Percentiles rank a stretch among this genome's conserved stretches.
Evolutionary conservation across 2,329 filamentous ascomycete genomes (phyloP).

Genomic region (Stemphylium lycopersici): DNA sequence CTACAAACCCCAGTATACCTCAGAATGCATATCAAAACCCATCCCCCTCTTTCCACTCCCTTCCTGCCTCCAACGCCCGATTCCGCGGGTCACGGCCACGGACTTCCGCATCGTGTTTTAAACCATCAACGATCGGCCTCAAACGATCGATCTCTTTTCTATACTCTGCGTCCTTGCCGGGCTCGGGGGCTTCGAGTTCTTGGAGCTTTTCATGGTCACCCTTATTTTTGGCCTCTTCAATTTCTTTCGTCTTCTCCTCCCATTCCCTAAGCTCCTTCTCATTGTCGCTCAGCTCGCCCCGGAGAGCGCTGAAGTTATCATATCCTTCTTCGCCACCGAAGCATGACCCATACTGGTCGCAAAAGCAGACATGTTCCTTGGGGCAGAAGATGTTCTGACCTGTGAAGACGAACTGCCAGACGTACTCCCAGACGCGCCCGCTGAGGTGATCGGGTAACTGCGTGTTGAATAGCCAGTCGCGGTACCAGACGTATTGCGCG

Average conservation of each 20-base stretch:
- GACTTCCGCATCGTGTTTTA: constrained; percentile 54
- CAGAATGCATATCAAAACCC: constrained; percentile 53
- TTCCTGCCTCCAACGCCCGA: constrained; percentile 60
- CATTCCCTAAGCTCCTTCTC: constrained; percentile 52
- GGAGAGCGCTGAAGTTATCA: constrained; percentile 56
- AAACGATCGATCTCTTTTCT: constrained; percentile 53
- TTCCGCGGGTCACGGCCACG: constrained; percentile 59
- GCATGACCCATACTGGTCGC: constrained; percentile 68
- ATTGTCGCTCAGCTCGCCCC: constrained; percentile 50
- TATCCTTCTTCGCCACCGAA: constrained; percentile 60
- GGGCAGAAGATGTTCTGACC: constrained; percentile 58
- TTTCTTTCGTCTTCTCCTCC: constrained; percentile 46
- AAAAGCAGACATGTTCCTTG: constrained; percentile 64
- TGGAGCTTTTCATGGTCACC: constrained; percentile 38
- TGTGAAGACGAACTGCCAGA: constrained; percentile 69
- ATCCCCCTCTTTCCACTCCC: constrained; percentile 62
- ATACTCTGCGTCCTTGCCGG: constrained; percentile 53
- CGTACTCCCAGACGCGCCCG: constrained; percentile 67
- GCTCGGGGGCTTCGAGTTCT: constrained; percentile 46
- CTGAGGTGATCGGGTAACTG: constrained; percentile 61
- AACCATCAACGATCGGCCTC: constrained; percentile 50
- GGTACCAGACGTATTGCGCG: constrained; percentile 61
- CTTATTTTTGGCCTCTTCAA: constrained; percentile 39
- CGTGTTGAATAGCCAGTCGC: constrained; percentile 67
- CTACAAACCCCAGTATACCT: not conserved